phyloP scores from a whole-genome alignment of 805 yeast genomes.

The Candida rishiriensis region DNA sequence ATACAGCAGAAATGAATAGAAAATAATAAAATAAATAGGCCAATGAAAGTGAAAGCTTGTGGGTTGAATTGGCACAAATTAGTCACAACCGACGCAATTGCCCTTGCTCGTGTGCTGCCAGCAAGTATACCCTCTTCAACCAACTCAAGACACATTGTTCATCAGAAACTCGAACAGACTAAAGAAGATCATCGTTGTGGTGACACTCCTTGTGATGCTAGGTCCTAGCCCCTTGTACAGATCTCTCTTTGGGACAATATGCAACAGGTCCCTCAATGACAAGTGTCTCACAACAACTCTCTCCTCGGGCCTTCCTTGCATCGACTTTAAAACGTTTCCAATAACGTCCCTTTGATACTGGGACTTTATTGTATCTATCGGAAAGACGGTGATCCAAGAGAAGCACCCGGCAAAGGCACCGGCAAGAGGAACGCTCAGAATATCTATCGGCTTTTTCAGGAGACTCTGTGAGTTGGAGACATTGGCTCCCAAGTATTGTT shows the following conservation, averaged over 20 bases:
- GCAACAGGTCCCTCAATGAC: constrained; percentile 15
- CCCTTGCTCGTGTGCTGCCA: too few relatives aligned
- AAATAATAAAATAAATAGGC: too few relatives aligned
- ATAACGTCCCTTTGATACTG: constrained; percentile 71
- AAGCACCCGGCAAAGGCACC: constrained; percentile 79
- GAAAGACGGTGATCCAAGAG: constrained; percentile 73
- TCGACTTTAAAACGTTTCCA: constrained; percentile 53
- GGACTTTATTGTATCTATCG: constrained; percentile 77
- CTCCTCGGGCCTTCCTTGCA: constrained; percentile 41
- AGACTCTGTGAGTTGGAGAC: constrained; percentile 2
- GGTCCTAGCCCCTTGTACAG: constrained; percentile 79
- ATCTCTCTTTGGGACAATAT: constrained; percentile 34
- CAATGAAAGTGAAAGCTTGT: too few relatives aligned
- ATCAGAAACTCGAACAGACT: constrained; percentile 65
- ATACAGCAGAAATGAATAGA: too few relatives aligned
- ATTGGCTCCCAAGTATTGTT: constrained; percentile 1
- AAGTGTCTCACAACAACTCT: constrained; percentile 32
- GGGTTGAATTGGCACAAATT: too few relatives aligned
- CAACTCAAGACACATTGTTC: constrained; percentile 36
- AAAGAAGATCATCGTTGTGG: constrained; percentile 74
- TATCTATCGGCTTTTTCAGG: constrained; percentile 25
- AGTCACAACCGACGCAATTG: too few relatives aligned
- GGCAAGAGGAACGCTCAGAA: constrained; percentile 53
- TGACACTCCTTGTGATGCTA: constrained; percentile 63
- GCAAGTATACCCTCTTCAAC: too few relatives aligned